These are phyloP conservation scores for Porodaedalea pini DNA, from an alignment of 1,284 basidiomycete genomes.

Conservation along the genomic window DNA sequence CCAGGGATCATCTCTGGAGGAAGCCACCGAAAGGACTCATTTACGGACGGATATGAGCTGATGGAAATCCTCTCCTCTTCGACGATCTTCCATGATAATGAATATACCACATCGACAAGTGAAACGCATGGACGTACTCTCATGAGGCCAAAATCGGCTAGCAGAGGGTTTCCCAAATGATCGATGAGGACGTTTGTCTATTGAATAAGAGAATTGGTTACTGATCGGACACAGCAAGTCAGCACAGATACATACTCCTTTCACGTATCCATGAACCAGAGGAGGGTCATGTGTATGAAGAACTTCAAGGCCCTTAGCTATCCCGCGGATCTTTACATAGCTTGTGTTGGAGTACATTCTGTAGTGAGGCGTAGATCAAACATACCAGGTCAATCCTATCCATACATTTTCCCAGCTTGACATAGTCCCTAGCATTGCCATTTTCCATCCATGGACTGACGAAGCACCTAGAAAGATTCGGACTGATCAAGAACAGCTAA, in stretches of 20 bases:
- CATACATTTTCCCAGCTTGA: slow-evolving; percentile 29
- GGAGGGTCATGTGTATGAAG: slow-evolving; percentile 47
- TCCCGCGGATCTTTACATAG: slow-evolving; percentile 38
- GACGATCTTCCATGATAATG: not conserved
- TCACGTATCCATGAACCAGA: slow-evolving; percentile 47
- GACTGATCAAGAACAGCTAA: too few species aligned
- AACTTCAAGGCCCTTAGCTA: slow-evolving; percentile 44
- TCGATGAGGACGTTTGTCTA: slow-evolving; percentile 7
- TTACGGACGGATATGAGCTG: not conserved
- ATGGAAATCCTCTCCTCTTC: not conserved
- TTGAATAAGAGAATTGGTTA: not conserved
- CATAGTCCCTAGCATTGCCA: slow-evolving; percentile 46
- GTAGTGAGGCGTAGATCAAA: not conserved
- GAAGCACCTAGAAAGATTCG: slow-evolving; percentile 42
- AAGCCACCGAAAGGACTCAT: not conserved
- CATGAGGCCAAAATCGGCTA: slow-evolving; percentile 4
- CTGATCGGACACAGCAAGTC: not conserved
- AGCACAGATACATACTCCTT: not conserved
- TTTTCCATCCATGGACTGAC: slow-evolving; percentile 53
- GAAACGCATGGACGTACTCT: not conserved
- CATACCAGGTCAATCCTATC: slow-evolving; percentile 3
- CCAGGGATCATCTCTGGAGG: not conserved
- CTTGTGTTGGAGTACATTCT: slow-evolving; percentile 4
- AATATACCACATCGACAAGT: not conserved
- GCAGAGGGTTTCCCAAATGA: not conserved